Evolutionary conservation across 306 rosid species (phyloP), one percentile per base, ranked within the genome.

Genomic region (Dalbergia oliveri): DNA sequence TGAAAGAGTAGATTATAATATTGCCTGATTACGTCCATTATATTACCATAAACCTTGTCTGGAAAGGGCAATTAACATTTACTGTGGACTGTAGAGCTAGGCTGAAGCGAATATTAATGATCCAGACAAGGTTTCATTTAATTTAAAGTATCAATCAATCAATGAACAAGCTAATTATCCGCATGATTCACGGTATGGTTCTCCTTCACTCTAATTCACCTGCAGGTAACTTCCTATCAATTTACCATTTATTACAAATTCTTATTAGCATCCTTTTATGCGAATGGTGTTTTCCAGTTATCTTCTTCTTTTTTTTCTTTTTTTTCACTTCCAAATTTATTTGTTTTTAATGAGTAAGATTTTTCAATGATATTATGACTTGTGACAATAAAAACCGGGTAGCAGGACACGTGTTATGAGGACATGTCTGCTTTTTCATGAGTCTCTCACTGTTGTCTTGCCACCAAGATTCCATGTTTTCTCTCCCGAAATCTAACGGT

Each of bases 351-450:
- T 54, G n/a, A 54, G 60, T 37, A 1, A 37, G 41, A n/a, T 16
- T 16, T 54, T 54, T 54, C 60, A 54, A 54, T 9, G 11, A 11
- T 78, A 81, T 85, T 85, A 86, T 88, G 85, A 53, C 21, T 1
- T 21, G 23, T 21, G 23, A 21, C 23, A 19, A 77, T 67, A 12
- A 11, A 57, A 23, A 43, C 35, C 23, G 18, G 56, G 82, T 41
- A 41, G 11, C 49, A 60, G 8, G 44, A 84, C 91, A 87, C 87
- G 73, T 83, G 88, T 76, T 16, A 31, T 69, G 45, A 35, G 73
- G 83, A 69, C 75, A 84, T 81, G 85, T 80, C 58, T 56, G 34
- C 86, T 82, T 83, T 86, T 67, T 56, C 37, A 14, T 12, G 47
- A 45, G 70, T 54, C 66, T 69, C 45, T 35, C 31, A 26, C 31